Evolutionary conservation across 805 yeast species (phyloP), one percentile per base, ranked within the genome.

Genomic region (Wickerhamomyces rabaulensis): DNA sequence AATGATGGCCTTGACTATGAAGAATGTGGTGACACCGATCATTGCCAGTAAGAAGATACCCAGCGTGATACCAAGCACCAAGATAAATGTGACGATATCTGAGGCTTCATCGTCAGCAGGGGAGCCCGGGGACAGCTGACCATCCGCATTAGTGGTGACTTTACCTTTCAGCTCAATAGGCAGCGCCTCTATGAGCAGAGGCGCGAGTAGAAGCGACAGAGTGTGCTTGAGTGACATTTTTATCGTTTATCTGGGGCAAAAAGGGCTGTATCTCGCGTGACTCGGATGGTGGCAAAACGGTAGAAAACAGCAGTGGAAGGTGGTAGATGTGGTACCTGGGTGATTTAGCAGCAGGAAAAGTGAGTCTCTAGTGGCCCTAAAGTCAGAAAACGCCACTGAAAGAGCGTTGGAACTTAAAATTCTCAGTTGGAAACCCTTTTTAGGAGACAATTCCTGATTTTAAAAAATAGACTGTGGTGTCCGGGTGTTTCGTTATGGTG

Each of bases 1-100:
- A 3, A 47, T 7, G 5, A 50, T 10, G 13, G 23, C 26, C 35
- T 20, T 40, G 15, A 46, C 42, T 6, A 47, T 17, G 10, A 52
- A 48, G n/a, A 29, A 39, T 16, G 27, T 12, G 22, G 33, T 38
- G 21, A 13, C 19, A 39, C 16, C 9, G 40, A 20, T 6, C 27
- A 44, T 25, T 27, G 48, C 31, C 9, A 49, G 20, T 8, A 42
- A 36, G 2, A 52, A 16, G 6, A 43, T 16, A 3, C 53, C 52
- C 3, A 49, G 22, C 4, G 45, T 4, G 9, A 49, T 44, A 7
- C 43, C 26, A 22, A 48, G 16, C n/a, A 46, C 23, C 7, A 53
- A 19, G 9, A 54, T 23, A 10, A 49, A 17, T 3, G 41, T 43
- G 21, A 52, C 12, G 3, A 51, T 13, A 21, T 47, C 36, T 33